These are phyloP conservation scores for Neohortaea acidophila DNA, from an alignment of 495 filamentous ascomycete species.

Conservation along the genomic window DNA sequence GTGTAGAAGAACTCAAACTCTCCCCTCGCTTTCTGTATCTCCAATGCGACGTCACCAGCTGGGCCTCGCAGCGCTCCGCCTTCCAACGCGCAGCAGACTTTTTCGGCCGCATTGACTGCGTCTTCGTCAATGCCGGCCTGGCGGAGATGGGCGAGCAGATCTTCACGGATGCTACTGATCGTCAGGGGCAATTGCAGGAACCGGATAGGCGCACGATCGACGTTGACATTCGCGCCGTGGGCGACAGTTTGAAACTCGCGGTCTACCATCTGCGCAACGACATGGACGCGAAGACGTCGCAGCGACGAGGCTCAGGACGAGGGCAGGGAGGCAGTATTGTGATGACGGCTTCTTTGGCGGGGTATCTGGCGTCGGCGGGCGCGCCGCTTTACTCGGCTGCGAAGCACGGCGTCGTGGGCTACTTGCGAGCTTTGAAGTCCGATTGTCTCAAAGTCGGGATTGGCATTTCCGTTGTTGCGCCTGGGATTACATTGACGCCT, in stretches of 20 bases:
- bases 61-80: slow-evolving; percentile 18
- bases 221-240: slow-evolving; percentile 24
- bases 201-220: slow-evolving; percentile 21
- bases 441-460: slow-evolving; percentile 22
- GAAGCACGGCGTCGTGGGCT: slow-evolving; percentile 25
- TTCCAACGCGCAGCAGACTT: slow-evolving; percentile 20
- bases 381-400: slow-evolving; percentile 24
- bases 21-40: slow-evolving; percentile 20
- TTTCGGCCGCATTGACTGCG: slow-evolving; percentile 23
- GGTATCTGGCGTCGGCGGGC: slow-evolving; percentile 24
- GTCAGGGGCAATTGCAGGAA: slow-evolving; percentile 19
- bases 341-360: slow-evolving; percentile 23
- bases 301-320: slow-evolving; percentile 10
- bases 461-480: slow-evolving; percentile 23
- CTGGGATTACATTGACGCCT: slow-evolving; percentile 24
- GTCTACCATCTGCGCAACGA: slow-evolving; percentile 24
- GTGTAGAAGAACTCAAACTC: slow-evolving; percentile 8
- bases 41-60: slow-evolving; percentile 23
- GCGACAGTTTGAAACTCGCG: slow-evolving; percentile 22
- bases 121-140: slow-evolving; percentile 27
- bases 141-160: slow-evolving; percentile 25
- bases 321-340: slow-evolving; percentile 21
- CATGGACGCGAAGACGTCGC: slow-evolving; percentile 1
- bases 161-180: slow-evolving; percentile 21
- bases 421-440: slow-evolving; percentile 25